phyloP scores from a whole-genome alignment of 371 early-diverging fungal genomes.

The Paraphysoderma sedebokerense region DNA sequence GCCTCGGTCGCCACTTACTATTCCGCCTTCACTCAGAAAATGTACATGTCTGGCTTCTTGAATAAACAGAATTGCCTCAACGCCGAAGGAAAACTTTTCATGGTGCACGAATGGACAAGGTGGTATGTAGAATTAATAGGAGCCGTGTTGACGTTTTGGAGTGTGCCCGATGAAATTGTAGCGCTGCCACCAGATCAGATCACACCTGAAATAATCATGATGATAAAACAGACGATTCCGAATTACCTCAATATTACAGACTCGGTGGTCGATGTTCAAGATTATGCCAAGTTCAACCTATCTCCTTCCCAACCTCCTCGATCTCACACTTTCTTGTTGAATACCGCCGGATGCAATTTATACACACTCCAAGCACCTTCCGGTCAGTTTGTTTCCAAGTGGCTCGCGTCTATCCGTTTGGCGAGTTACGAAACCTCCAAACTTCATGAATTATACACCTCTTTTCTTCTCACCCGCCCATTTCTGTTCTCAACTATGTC shows the following conservation, averaged over 20 bases:
- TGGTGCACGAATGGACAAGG: constrained; percentile 29
- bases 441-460: constrained; percentile 53
- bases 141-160: constrained; percentile 41
- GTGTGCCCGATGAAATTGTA: constrained; percentile 15
- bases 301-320: constrained; percentile 5
- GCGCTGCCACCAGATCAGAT: constrained; percentile 2
- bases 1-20: constrained; percentile 19
- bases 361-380: constrained; percentile 31
- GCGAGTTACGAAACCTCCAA: constrained; percentile 52
- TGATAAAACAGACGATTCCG: constrained; percentile 30
- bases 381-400: constrained; percentile 2
- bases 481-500: constrained; percentile 13
- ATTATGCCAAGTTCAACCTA: constrained; percentile 14
- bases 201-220: constrained; percentile 12
- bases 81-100: constrained; percentile 30
- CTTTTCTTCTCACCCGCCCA: constrained; percentile 26
- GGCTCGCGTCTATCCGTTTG: constrained; percentile 50
- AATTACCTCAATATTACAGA: constrained; percentile 46
- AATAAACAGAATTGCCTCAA: constrained; percentile 37
- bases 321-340: constrained; percentile 24
- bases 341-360: constrained; percentile 36
- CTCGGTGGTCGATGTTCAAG: constrained; percentile 23
- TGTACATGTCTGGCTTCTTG: constrained; percentile 48
- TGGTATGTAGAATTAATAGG: constrained; percentile 54
- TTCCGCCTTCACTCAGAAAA: constrained; percentile 37